Base-by-base conservation (phyloP, 352 stramenopile genomes). In the Globisporangium emineosum region DNA sequence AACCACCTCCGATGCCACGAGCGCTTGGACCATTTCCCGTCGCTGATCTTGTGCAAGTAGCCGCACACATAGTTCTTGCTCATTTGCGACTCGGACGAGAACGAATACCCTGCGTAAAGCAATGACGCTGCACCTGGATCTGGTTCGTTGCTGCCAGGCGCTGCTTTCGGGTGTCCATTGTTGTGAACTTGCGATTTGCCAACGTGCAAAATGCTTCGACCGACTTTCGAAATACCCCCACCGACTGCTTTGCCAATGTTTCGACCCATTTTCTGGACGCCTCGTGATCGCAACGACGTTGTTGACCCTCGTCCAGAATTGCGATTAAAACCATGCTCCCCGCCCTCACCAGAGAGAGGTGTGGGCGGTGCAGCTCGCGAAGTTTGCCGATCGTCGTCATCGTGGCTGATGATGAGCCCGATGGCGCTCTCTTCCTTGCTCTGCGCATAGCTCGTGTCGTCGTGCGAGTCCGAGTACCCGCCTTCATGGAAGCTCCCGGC, bases 1-100 rank as follows among this genome's bases (percentile, higher is more conserved):
- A 94, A 94, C 86, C 86, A 94, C 43, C 86, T 72, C n/a, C 81
- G 79, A 64, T 94, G 84, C 86, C 86, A 94, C 35, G 83, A 89
- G 0, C 84, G 78, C 60, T 94, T 89, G 0, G 82, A 79, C 82
- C 84, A 93, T 57, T 93, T 94, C 55, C 84, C 84, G 61, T 94
- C 86, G 56, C 84, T 93, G 32, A 94, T 83, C 67, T 94, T 94
- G 72, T 94, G 82, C 15, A 94, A 47, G 51, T 94, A 94, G 1
- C 86, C 86, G 27, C 83, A 91, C 8, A 93, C 83, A 54, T 91
- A 92, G 60, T 90, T 83, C 35, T 88, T 89, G 47, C 79, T 93
- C 54, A 81, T 83, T 58, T 89, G 84, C 7, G 77, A 90, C 60
- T 93, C 84, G 1, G 81, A 91, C 35, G 81, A 93, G 60, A 93